Conservation (phyloP, 495 filamentous ascomycete genomes). For the Daldinia decipiens region DNA sequence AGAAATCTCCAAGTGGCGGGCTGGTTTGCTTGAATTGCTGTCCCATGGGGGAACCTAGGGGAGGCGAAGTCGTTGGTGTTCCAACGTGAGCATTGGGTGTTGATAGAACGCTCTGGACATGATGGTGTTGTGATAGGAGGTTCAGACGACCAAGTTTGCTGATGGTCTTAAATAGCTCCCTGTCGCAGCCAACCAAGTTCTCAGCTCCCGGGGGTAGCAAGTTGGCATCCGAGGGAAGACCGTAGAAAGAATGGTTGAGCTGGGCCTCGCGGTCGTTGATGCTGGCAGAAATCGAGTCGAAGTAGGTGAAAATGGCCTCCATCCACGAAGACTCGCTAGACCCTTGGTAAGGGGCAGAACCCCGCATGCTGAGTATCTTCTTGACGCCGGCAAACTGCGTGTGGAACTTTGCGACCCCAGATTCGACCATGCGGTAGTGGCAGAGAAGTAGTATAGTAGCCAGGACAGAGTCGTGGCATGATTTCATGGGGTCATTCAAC, state of each 20-base stretch:
- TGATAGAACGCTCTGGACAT: slow-evolving; percentile 53
- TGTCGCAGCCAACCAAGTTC: slow-evolving; percentile 88
- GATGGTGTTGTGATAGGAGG: slow-evolving; percentile 81
- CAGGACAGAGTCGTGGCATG: slow-evolving; percentile 85
- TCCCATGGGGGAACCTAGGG: slow-evolving; percentile 54
- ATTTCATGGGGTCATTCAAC: slow-evolving; percentile 75
- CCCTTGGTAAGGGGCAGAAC: slow-evolving; percentile 71
- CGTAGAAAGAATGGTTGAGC: slow-evolving; percentile 71
- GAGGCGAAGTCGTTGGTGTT: slow-evolving; percentile 46
- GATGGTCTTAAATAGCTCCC: slow-evolving; percentile 79
- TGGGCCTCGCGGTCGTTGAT: slow-evolving; percentile 94
- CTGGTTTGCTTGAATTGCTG: slow-evolving; percentile 62
- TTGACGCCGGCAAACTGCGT: slow-evolving; percentile 95
- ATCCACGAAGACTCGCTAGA: slow-evolving; percentile 82
- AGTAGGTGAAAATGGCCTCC: slow-evolving; percentile 95
- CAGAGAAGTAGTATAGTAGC: slow-evolving; percentile 89
- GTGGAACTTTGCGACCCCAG: slow-evolving; percentile 88
- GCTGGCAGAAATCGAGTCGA: slow-evolving; percentile 92
- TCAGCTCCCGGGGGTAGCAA: slow-evolving; percentile 67
- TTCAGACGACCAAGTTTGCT: slow-evolving; percentile 85
- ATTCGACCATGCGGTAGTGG: slow-evolving; percentile 93
- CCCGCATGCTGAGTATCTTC: slow-evolving; percentile 85
- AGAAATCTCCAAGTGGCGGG: slow-evolving; percentile 38
- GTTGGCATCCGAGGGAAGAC: slow-evolving; percentile 75
- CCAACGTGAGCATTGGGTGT: slow-evolving; percentile 42